Conservation (phyloP, 2,329 filamentous ascomycete genomes). For the Colletotrichum sp. region DNA sequence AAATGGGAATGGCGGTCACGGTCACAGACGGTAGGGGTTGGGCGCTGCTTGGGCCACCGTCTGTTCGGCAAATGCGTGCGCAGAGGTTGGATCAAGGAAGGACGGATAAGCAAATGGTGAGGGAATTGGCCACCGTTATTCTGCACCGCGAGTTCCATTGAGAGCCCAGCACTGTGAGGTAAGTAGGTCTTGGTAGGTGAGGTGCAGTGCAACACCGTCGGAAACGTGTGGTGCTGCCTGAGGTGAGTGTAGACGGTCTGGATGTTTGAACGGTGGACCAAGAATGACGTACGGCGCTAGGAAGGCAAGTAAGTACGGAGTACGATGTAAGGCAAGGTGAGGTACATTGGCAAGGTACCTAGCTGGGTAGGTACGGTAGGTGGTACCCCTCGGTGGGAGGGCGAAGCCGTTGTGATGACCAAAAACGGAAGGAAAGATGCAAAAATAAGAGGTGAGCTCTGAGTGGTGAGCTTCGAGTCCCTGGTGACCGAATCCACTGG, state of each 20-base stretch:
- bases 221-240: neutral
- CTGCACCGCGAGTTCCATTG: neutral
- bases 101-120: slow-evolving; percentile 64
- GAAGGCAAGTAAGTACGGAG: neutral
- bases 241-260: neutral
- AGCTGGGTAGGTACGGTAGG: neutral
- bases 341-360: neutral
- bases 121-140: slow-evolving; percentile 44
- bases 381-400: neutral
- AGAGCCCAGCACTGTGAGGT: neutral
- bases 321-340: neutral
- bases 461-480: slow-evolving; percentile 2
- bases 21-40: slow-evolving; percentile 18
- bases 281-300: slow-evolving; percentile 2
- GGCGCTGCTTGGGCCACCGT: slow-evolving; percentile 1
- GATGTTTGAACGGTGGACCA: neutral
- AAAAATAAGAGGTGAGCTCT: slow-evolving; percentile 10
- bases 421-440: slow-evolving; percentile 17
- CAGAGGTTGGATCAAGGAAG: slow-evolving; percentile 24
- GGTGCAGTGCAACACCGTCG: neutral
- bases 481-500: slow-evolving; percentile 15
- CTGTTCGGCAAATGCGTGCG: slow-evolving; percentile 5
- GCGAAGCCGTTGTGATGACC: slow-evolving; percentile 15
- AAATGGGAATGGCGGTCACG: slow-evolving; percentile 16
- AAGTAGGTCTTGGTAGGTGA: neutral